A percentile compares a stretch with the other conserved stretches of the same genome.
Conservation (phyloP, 169 alveolate species). For the Plasmodium knowlesi region DNA sequence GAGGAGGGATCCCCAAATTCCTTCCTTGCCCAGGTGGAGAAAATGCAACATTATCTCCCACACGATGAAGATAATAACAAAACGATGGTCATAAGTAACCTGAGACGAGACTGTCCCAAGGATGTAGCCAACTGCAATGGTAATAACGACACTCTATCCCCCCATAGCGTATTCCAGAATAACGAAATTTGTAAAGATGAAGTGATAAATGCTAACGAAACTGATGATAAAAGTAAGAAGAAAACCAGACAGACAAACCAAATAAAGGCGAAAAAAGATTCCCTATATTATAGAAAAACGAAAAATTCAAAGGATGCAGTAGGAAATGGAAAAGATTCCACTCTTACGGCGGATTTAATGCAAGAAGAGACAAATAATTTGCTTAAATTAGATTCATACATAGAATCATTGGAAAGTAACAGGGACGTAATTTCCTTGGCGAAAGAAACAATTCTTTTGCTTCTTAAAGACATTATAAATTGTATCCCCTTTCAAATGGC, state of each 20-base stretch:
- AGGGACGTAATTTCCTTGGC: conserved; percentile 45
- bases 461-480: conserved; percentile 57
- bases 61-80: not conserved
- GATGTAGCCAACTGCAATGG: not conserved
- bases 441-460: conserved; percentile 65
- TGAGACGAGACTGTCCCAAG: not conserved
- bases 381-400: conserved; percentile 38
- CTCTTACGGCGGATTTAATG: not conserved
- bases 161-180: not conserved
- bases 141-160: not conserved
- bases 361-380: conserved; percentile 60
- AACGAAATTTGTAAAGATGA: not conserved
- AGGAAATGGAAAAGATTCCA: conserved; percentile 24
- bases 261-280: conserved; percentile 10
- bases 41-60: not conserved
- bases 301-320: conserved; percentile 25
- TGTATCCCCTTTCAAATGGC: conserved; percentile 76
- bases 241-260: not conserved
- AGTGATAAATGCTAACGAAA: not conserved
- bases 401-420: conserved; percentile 24
- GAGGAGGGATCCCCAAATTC: not conserved
- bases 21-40: not conserved
- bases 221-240: conserved; percentile 28
- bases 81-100: not conserved
- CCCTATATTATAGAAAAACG: conserved; percentile 12